phyloP scores from a whole-genome alignment of 345 rosid genomes.

The Xanthoceras sorbifolium region DNA sequence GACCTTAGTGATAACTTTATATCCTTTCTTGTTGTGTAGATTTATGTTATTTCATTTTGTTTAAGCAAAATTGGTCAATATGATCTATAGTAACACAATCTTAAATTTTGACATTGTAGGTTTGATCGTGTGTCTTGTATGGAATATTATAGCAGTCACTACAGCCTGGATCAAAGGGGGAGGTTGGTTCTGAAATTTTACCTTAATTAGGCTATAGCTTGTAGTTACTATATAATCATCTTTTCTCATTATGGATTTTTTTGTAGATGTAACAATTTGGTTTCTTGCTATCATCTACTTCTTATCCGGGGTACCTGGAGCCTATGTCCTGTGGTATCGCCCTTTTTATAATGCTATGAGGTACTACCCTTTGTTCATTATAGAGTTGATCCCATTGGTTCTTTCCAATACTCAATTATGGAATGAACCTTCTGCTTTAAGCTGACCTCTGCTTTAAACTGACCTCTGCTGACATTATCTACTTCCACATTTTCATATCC shows the following conservation, averaged over 20 bases:
- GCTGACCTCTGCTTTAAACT: not conserved
- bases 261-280: constrained; percentile 87
- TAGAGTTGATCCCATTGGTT: constrained; percentile 2
- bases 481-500: not conserved
- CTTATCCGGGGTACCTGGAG: constrained; percentile 91
- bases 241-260: constrained; percentile 20
- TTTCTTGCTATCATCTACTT: constrained; percentile 90
- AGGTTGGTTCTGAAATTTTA: constrained; percentile 47
- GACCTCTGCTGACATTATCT: not conserved
- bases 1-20: no score
- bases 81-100: constrained; percentile 16
- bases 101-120: constrained; percentile 48
- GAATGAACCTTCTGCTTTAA: not conserved
- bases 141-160: constrained; percentile 91
- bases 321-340: constrained; percentile 85
- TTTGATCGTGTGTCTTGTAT: constrained; percentile 66
- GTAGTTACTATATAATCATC: constrained; percentile 9
- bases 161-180: constrained; percentile 90
- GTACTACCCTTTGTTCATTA: constrained; percentile 38
- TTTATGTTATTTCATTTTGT: no score
- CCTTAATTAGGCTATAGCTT: not conserved
- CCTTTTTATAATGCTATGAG: constrained; percentile 97
- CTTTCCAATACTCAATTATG: not conserved
- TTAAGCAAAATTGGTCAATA: not conserved
- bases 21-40: no score